phyloP scores from a whole-genome alignment of 225 moss, liverwort and hornwort species.

The Lunularia cruciata region DNA sequence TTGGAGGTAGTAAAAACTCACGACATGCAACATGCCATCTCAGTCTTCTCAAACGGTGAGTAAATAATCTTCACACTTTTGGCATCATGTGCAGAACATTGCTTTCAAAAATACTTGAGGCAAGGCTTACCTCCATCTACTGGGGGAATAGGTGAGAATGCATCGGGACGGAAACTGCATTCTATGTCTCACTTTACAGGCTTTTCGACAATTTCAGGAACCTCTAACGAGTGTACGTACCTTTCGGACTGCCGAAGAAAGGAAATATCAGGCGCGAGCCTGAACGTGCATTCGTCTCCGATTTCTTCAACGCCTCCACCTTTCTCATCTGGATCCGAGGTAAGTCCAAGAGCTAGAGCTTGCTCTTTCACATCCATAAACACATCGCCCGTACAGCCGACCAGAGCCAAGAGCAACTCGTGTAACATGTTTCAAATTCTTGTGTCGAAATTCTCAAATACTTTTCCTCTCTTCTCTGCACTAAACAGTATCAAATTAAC shows the following conservation, averaged over 20 bases:
- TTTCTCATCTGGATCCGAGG: conserved; percentile 40
- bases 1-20: too few species aligned
- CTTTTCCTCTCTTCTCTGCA: not conserved
- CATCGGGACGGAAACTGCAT: too few species aligned
- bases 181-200: too few species aligned
- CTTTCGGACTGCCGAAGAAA: conserved; percentile 86
- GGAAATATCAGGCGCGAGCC: conserved; percentile 89
- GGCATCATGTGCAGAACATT: too few species aligned
- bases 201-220: too few species aligned
- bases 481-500: too few species aligned
- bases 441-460: not conserved
- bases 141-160: too few species aligned
- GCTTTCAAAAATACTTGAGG: too few species aligned
- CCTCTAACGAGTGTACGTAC: conserved; percentile 46
- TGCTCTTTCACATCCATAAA: conserved; percentile 94
- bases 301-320: conserved; percentile 36
- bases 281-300: conserved; percentile 85
- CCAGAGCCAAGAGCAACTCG: conserved; percentile 92
- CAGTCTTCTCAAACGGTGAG: too few species aligned
- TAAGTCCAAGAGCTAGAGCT: conserved; percentile 69
- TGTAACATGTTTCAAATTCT: conserved; percentile 64
- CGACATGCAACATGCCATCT: too few species aligned
- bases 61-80: too few species aligned
- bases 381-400: conserved; percentile 98
- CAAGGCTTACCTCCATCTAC: too few species aligned